phyloP scores from a whole-genome alignment of 371 early-diverging fungal species.

The Catenaria anguillulae region DNA sequence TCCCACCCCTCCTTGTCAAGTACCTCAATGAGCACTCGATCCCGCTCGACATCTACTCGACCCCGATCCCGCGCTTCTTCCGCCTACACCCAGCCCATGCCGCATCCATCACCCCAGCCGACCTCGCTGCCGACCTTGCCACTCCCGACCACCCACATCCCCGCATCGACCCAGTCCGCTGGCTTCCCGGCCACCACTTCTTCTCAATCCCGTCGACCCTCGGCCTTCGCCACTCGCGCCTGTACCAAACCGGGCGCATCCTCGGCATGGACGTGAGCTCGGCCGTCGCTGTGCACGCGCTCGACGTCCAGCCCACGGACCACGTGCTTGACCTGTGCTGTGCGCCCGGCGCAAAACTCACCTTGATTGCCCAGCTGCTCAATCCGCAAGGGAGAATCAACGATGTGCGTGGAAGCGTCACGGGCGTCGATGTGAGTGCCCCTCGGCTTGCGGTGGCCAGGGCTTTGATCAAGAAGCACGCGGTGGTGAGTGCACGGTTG shows the following conservation, averaged over 20 bases:
- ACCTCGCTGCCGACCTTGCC: not conserved
- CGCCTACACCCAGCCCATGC: not conserved
- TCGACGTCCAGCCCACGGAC: constrained; percentile 20
- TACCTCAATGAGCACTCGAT: not conserved
- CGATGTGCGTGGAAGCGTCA: constrained; percentile 51
- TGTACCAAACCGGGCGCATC: constrained; percentile 19
- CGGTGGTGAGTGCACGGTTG: constrained; percentile 38
- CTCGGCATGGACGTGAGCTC: constrained; percentile 41
- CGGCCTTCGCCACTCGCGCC: not conserved
- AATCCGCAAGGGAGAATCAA: constrained; percentile 29
- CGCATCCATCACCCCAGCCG: not conserved
- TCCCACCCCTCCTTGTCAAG: not conserved
- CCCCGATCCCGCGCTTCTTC: not conserved
- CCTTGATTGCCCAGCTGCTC: constrained; percentile 56
- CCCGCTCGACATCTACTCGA: not conserved
- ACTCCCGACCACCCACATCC: not conserved
- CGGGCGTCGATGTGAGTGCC: constrained; percentile 75
- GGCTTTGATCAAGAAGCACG: constrained; percentile 46
- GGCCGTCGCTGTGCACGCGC: constrained; percentile 25
- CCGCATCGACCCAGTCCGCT: no score
- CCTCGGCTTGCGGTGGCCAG: constrained; percentile 58
- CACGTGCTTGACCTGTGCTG: constrained; percentile 36
- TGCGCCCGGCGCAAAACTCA: constrained; percentile 59
- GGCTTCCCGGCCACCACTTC: constrained; percentile 1
- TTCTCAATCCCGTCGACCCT: not conserved